phyloP scores from a whole-genome alignment of 352 stramenopile genomes.

The Phytophthora vignae region DNA sequence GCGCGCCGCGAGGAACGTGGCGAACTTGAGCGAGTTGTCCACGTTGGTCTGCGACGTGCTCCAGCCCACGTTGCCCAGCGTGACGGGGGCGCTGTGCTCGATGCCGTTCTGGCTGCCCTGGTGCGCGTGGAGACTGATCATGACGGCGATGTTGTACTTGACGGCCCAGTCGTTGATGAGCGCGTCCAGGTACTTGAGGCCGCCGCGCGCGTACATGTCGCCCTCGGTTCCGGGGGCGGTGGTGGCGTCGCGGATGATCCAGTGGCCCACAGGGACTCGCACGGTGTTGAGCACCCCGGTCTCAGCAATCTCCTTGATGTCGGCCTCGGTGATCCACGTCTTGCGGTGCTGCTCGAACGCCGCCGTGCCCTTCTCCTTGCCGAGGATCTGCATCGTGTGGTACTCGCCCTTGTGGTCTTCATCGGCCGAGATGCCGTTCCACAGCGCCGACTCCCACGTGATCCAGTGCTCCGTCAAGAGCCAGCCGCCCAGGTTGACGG shows the following conservation, averaged over 20 bases:
- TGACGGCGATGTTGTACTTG: conserved; percentile 59
- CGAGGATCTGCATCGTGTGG: conserved; percentile 9
- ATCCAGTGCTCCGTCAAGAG: conserved; percentile 16
- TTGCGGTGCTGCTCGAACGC: conserved; percentile 16
- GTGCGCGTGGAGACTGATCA: conserved; percentile 64
- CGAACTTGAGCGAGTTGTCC: conserved; percentile 47
- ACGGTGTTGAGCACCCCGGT: conserved; percentile 48
- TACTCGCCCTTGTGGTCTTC: conserved; percentile 15
- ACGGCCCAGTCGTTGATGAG: conserved; percentile 59
- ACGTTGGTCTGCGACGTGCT: conserved; percentile 28
- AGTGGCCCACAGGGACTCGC: conserved; percentile 49
- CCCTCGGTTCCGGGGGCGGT: neutral
- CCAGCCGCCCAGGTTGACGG: conserved; percentile 19
- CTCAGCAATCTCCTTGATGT: conserved; percentile 11
- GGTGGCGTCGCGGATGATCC: conserved; percentile 42
- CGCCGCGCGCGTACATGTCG: conserved; percentile 28
- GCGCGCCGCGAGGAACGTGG: conserved; percentile 43
- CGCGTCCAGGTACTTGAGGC: conserved; percentile 54
- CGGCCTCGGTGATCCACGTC: conserved; percentile 17
- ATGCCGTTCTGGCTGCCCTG: conserved; percentile 61
- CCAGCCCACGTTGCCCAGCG: conserved; percentile 30
- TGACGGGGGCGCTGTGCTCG: conserved; percentile 47
- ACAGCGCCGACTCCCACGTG: conserved; percentile 12
- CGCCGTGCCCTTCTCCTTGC: conserved; percentile 8
- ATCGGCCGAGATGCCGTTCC: conserved; percentile 2